Base-by-base conservation (phyloP, 352 stramenopile species). In the Globisporangium paroecandrum region DNA sequence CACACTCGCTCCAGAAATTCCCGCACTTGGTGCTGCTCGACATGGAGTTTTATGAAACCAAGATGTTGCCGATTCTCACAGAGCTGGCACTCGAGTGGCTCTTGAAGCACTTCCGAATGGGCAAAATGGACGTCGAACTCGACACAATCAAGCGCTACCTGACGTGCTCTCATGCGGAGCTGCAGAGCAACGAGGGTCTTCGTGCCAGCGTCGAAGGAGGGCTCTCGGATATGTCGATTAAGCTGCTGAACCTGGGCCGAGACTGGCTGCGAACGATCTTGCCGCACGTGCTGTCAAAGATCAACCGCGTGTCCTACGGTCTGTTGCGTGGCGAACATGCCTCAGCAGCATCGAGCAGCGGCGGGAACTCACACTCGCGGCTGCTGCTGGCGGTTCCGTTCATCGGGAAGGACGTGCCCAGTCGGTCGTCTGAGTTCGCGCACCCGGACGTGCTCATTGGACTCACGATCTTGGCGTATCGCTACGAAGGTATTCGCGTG, bases 331-430 rank as follows among this genome's bases (percentile, higher is more conserved):
- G 78, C 66, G 81, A 91, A 54, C 78, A 93, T 69, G 82, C 88
- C 56, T 46, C 76, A 2, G 70, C 77, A 58, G 72, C 79, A 4
- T 68, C 76, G 2, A 63, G 84, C 81, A 76, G 71, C 69, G 69
- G 95, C 60, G 89, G 89, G 2, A 98, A 98, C 69, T 97, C 98
- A 53, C 97, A 97, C n/a, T 98, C 97, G 53, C 93, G 98, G 43
- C 74, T 98, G 43, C 78, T 99, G 58, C 77, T 99, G 43, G 98
- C 98, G 0, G 95, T 99, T 4, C 98, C 98, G 32, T 99, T 99
- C 72, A 96, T 99, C 36, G 98, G 97, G 27, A 99, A 99, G 75
- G 98, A 99, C 78, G 98, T 99, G 15, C 98, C 98, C 4, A 99
- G 93, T 68, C 85, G 97, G 36, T 98, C 97, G 22, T 99, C 95